A percentile compares a stretch with the other conserved stretches of the same genome.
These are phyloP conservation scores for Mesembryanthemum crystallinum DNA, from an alignment of 148 eudicot genomes.

Conservation along the genomic window DNA sequence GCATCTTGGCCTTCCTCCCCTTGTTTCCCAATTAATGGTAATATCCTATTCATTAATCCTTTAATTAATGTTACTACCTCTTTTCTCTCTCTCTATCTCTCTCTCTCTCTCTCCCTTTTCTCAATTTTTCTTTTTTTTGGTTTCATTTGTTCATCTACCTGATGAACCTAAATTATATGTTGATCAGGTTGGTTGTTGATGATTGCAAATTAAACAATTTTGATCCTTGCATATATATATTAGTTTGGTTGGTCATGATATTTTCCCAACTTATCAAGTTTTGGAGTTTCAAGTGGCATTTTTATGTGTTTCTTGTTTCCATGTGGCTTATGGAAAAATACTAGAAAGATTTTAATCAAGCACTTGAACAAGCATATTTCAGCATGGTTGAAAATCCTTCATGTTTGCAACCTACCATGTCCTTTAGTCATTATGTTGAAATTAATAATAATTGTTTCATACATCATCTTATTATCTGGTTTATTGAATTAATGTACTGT, in stretches of 20 bases:
- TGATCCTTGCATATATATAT: too few relatives aligned
- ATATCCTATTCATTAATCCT: not conserved
- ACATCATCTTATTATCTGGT: too few relatives aligned
- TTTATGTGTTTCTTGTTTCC: not conserved
- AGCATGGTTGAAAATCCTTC: not conserved
- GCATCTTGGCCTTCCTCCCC: conserved; percentile 32
- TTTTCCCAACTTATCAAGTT: not conserved
- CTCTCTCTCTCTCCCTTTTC: not conserved
- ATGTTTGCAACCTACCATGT: too few relatives aligned
- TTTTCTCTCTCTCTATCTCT: too few relatives aligned
- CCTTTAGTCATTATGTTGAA: not conserved
- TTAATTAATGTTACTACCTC: not conserved
- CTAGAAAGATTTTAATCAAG: too few relatives aligned
- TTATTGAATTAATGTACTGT: too few relatives aligned
- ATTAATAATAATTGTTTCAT: too few relatives aligned
- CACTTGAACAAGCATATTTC: not conserved
- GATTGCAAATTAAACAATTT: not conserved
- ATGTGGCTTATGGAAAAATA: not conserved
- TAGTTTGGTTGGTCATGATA: not conserved
- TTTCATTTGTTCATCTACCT: too few relatives aligned
- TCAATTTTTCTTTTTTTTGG: too few relatives aligned
- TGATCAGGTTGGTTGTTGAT: too few relatives aligned
- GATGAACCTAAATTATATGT: too few relatives aligned
- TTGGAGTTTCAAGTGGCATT: not conserved
- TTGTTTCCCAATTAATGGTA: conserved; percentile 39